Evolutionary conservation across 345 rosid genomes (phyloP), one percentile per base, ranked within the genome.

Genomic region (Populus alba): DNA sequence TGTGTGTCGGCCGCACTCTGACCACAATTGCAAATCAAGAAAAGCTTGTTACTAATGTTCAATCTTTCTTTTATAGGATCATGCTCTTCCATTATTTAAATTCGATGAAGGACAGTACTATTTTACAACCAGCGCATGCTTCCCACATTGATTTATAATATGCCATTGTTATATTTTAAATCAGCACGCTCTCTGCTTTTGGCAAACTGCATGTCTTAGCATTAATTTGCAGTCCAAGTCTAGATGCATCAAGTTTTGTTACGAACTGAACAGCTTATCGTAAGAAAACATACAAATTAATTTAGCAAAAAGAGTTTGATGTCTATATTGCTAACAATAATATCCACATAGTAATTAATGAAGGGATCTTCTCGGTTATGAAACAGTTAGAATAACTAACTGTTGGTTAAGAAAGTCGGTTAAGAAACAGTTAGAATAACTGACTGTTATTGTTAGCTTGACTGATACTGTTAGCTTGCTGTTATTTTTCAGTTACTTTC

Each of bases 391-490:
- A 25, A 25, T 25, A 25, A 25, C 27, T 25, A 25, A 25, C 27
- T 25, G 27, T 25, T 25, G 1, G 27, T 1, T n/a, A n/a, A n/a
- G n/a, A n/a, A n/a, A n/a, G n/a, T 25, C 27, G 0, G 27, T 25
- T 25, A 25, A 25, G 27, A 25, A 25, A 25, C 27, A 25, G 1
- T 25, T 25, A 25, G 27, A 25, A 25, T 25, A 25, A 25, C 27
- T 25, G 1, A 25, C 27, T 25, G 27, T 25, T 25, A 25, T 0
- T 1, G n/a, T n/a, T n/a, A n/a, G n/a, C n/a, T n/a, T n/a, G n/a
- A 25, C 0, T 1, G 0, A 25, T 25, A 0, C 1, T 25, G 0
- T 1, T n/a, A n/a, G n/a, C 0, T 27, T 27, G 27, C 1, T 27
- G 27, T 27, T 27, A 27, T 27, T 27, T 27, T 27, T 27, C 27